Base-by-base conservation (phyloP, 441 rosid genomes). In the Erodium texanum region DNA sequence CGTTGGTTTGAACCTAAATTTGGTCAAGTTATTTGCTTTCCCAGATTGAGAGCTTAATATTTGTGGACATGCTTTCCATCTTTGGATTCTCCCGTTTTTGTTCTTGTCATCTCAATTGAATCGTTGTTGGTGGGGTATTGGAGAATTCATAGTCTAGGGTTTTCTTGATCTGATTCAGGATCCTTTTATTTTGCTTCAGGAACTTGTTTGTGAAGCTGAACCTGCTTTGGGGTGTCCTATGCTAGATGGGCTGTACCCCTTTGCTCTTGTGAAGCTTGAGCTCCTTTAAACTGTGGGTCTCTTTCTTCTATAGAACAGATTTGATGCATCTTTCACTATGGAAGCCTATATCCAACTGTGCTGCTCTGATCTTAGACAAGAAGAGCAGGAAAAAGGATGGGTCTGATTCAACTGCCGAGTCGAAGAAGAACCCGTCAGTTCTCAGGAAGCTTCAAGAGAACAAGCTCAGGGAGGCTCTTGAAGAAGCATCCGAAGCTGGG, bases 101-200 rank as follows among this genome's bases (percentile, higher is more conserved):
- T 38, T 38, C 1, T 10, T 7, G 45, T 38, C 9, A 38, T 38
- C 45, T 38, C 10, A 38, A 38, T 38, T 38, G 45, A 38, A 38
- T 38, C 45, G 6, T 38, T 38, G 45, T 38, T 38, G 45, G 45
- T 38, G 45, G 45, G 45, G 45, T 38, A 9, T 38, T 38, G 9
- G 45, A 10, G 45, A 38, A 38, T 38, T 38, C 11, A 0, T 38
- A 38, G 45, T 10, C 45, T 2, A 38, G 45, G 45, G 45, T 74
- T 69, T 71, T 72, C 67, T 69, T 85, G 84, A 85, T 83, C 84
- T 79, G 78, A 67, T 78, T 70, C 68, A 68, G 73, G 78, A 70
- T 71, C 86, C 65, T 54, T 61, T 4, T 27, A 27, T 74, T 73
- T 74, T 67, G 67, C 48, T 54, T 69, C 64, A 71, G 73, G 84